phyloP scores from a whole-genome alignment of 2,329 filamentous ascomycete genomes.

The Exophiala bonariae region DNA sequence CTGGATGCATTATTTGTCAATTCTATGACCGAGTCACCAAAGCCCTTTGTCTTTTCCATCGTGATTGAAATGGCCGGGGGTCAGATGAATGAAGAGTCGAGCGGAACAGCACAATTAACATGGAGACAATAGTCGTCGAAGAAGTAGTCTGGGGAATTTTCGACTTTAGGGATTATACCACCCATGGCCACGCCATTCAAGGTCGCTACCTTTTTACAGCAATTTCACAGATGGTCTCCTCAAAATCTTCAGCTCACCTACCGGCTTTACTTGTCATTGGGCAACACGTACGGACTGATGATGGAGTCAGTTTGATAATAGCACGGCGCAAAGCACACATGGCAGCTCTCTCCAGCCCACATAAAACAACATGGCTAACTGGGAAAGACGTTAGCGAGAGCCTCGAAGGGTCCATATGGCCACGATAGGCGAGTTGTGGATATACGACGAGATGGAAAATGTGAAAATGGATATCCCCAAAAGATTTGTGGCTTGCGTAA shows the following conservation, averaged over 20 bases:
- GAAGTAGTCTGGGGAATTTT: neutral
- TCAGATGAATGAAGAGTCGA: neutral
- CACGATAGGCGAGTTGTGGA: neutral
- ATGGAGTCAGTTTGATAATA: neutral
- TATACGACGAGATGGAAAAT: neutral
- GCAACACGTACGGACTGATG: neutral
- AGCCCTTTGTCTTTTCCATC: neutral
- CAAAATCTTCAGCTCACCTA: neutral
- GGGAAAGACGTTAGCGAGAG: neutral
- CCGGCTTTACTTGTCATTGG: neutral
- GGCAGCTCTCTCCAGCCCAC: neutral
- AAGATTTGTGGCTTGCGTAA: neutral
- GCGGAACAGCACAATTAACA: neutral
- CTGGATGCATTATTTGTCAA: neutral
- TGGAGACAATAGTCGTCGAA: neutral
- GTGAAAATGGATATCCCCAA: neutral
- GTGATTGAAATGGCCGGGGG: neutral
- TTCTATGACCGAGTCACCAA: neutral
- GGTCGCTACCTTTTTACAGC: neutral
- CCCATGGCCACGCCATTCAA: neutral
- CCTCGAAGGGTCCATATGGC: neutral
- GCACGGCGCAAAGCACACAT: slow-evolving; percentile 1
- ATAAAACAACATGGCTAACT: neutral
- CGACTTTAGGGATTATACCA: neutral
- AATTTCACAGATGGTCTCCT: neutral